A percentile compares a stretch with the other conserved stretches of the same genome.
Conservation (phyloP, 139 green algal genomes). For the Tetradesmus lagerheimii region DNA sequence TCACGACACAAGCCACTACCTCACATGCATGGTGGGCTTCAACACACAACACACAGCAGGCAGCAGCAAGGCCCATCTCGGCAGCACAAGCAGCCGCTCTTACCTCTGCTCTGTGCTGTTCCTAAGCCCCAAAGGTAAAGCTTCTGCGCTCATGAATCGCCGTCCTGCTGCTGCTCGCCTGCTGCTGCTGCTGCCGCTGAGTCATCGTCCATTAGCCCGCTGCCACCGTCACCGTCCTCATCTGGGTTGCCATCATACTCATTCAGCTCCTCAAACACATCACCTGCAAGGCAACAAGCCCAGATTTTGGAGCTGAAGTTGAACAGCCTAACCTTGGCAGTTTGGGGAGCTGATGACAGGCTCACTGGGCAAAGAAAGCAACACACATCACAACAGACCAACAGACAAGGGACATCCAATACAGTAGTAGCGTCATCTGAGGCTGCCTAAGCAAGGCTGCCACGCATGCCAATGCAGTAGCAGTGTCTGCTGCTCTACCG, state of each 20-base stretch:
- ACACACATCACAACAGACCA: too few species aligned
- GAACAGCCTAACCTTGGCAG: too few species aligned
- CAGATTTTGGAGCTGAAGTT: too few species aligned
- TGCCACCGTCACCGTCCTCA: conserved; percentile 44
- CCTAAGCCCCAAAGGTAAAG: neutral
- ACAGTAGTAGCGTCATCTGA: too few species aligned
- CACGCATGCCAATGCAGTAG: too few species aligned
- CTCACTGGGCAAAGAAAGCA: too few species aligned
- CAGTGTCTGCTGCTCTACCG: neutral
- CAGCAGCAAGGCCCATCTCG: neutral
- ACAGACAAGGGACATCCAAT: too few species aligned
- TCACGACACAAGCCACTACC: too few species aligned
- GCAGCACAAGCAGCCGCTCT: too few species aligned
- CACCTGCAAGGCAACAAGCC: conserved; percentile 9
- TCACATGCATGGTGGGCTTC: too few species aligned
- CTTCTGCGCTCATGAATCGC: neutral
- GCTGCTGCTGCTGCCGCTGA: conserved; percentile 10
- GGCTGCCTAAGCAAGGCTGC: too few species aligned
- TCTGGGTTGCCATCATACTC: conserved; percentile 52
- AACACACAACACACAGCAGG: neutral
- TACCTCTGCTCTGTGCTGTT: neutral
- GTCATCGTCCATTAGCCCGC: conserved; percentile 28
- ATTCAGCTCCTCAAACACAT: conserved; percentile 50
- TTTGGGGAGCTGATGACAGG: too few species aligned
- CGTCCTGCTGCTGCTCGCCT: neutral